Base-by-base conservation (phyloP, 1,139 yeast species). In the Casaregolazyma suthepensis region DNA sequence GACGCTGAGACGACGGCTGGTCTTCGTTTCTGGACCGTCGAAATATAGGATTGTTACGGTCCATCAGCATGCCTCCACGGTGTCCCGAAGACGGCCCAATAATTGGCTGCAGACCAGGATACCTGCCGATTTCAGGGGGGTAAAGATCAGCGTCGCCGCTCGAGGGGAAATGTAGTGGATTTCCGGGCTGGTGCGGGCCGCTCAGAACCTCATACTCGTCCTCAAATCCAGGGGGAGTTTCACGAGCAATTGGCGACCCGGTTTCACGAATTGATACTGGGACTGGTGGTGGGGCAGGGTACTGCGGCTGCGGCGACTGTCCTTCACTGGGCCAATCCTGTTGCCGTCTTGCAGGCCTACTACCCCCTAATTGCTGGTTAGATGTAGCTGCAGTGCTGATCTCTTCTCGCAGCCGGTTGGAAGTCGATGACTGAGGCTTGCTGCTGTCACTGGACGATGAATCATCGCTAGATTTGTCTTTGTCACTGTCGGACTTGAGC, bases 191-290 rank as follows among this genome's bases (percentile, higher is more conserved):
- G 37, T 48, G 35, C 23, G 53, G 47, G 20, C 52, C 50, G 19
- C 48, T 43, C 9, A 45, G 46, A 52, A 78, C 68, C 59, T 79
- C 78, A 58, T 77, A 77, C 61, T 81, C 85, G 63, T 80, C 84
- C 45, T 81, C 85, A 63, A 81, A 81, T 19, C 75, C 78, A 1
- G 85, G 85, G 67, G 76, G 77, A 57, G 53, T 55, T 29, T 75
- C 80, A 20, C 54, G 46, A 4, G 52, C 35, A n/a, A 48, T 38
- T 3, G 65, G 61, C 23, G 64, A 61, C 18, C 58, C 59, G n/a
- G 52, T 48, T 4, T 46, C 51, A 5, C 50, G 52, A 35, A 53
- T 46, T 15, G 54, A 45, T 19, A 17, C 45, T 2, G 52, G 50
- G 10, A 42, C 46, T n/a, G 51, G 53, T 29, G 18, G 43, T n/a